These are phyloP conservation scores for Elongisporangium anandrum DNA, from an alignment of 352 stramenopile species.

Conservation along the genomic window DNA sequence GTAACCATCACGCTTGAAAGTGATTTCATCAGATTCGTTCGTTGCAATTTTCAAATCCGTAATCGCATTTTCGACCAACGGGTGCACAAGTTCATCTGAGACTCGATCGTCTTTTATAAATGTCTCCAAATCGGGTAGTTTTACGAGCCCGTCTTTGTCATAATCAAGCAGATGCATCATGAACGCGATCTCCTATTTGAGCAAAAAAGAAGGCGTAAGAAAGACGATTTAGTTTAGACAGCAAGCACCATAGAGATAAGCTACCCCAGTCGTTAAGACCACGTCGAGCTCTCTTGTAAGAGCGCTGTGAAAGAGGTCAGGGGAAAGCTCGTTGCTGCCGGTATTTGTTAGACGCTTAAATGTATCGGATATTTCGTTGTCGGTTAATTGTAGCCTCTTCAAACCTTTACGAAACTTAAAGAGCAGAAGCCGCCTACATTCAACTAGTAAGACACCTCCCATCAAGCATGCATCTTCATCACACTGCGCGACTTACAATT, in stretches of 20 bases:
- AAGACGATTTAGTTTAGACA: not conserved
- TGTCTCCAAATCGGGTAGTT: slow-evolving; percentile 63
- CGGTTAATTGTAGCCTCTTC: slow-evolving; percentile 53
- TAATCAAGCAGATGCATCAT: slow-evolving; percentile 66
- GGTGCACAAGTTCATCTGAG: slow-evolving; percentile 44
- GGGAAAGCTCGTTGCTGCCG: slow-evolving; percentile 34
- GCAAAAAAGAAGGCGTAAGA: not conserved
- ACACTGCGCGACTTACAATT: slow-evolving; percentile 51
- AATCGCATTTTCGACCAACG: slow-evolving; percentile 39
- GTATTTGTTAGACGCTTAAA: slow-evolving; percentile 50
- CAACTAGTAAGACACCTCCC: not conserved
- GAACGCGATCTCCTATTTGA: slow-evolving; percentile 49
- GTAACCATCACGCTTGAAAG: slow-evolving; percentile 53
- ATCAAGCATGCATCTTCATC: no score
- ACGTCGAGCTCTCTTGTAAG: slow-evolving; percentile 73
- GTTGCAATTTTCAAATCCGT: slow-evolving; percentile 62
- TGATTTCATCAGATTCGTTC: slow-evolving; percentile 56
- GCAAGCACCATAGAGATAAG: not conserved
- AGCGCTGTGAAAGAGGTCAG: slow-evolving; percentile 54
- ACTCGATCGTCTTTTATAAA: slow-evolving; percentile 67
- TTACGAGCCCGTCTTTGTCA: slow-evolving; percentile 60
- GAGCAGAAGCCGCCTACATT: slow-evolving; percentile 55
- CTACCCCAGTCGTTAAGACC: slow-evolving; percentile 69
- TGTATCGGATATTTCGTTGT: slow-evolving; percentile 76
- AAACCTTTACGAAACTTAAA: slow-evolving; percentile 71